phyloP scores from a whole-genome alignment of 2,329 filamentous ascomycete genomes.

The Orbilia blumenaviensis region DNA sequence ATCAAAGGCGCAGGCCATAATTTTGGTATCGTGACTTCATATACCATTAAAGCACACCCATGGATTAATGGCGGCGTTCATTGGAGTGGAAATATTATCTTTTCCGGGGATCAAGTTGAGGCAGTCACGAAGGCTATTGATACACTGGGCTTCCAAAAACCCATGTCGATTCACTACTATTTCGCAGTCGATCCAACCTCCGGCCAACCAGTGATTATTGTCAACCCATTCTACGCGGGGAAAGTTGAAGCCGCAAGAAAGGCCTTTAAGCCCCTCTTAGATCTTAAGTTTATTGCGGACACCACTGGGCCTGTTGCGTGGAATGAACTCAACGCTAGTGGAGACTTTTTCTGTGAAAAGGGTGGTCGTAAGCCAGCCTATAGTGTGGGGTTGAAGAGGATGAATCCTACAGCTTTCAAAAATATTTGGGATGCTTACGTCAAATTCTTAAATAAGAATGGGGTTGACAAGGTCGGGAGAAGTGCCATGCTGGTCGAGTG shows the following conservation, averaged over 20 bases:
- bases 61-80: slow-evolving; percentile 53
- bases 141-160: slow-evolving; percentile 49
- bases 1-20: slow-evolving; percentile 62
- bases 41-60: slow-evolving; percentile 61
- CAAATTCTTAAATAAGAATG: slow-evolving; percentile 36
- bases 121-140: slow-evolving; percentile 58
- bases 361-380: slow-evolving; percentile 58
- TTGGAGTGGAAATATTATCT: slow-evolving; percentile 58
- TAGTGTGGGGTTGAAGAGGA: slow-evolving; percentile 56
- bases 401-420: slow-evolving; percentile 31
- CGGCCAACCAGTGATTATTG: slow-evolving; percentile 52
- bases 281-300: slow-evolving; percentile 55
- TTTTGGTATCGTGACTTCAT: slow-evolving; percentile 63
- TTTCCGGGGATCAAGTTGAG: slow-evolving; percentile 57
- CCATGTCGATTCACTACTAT: slow-evolving; percentile 57
- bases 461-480: slow-evolving; percentile 42
- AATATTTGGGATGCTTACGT: slow-evolving; percentile 51
- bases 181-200: slow-evolving; percentile 56
- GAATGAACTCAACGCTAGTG: slow-evolving; percentile 57
- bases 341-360: slow-evolving; percentile 55
- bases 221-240: slow-evolving; percentile 55
- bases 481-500: slow-evolving; percentile 51
- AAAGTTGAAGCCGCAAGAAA: slow-evolving; percentile 50
- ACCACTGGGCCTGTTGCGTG: slow-evolving; percentile 55
- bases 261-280: slow-evolving; percentile 57